phyloP scores from a whole-genome alignment of 2,329 filamentous ascomycete genomes.

The Raffaelea deltoideospora region DNA sequence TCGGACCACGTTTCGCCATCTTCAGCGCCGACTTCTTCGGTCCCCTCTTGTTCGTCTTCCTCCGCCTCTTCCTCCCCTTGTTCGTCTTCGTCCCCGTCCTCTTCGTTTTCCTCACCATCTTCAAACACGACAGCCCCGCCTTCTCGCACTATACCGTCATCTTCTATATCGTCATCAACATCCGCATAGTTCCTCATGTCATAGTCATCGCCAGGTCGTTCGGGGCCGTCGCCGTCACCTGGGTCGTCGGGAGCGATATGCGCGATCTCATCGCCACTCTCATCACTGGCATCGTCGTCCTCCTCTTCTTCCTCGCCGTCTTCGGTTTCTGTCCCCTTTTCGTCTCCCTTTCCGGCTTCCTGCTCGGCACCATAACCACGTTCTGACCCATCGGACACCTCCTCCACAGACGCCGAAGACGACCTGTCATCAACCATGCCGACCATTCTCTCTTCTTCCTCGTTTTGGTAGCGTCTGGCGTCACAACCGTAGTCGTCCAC shows the following conservation, averaged over 20 bases:
- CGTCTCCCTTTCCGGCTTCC: slow-evolving; percentile 13
- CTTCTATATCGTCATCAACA: slow-evolving; percentile 15
- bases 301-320: slow-evolving; percentile 12
- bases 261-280: no score
- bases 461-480: slow-evolving; percentile 13
- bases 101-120: slow-evolving; percentile 8
- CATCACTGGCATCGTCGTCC: slow-evolving; percentile 1
- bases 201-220: slow-evolving; percentile 14
- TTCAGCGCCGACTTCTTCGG: no score
- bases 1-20: no score
- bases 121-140: slow-evolving; percentile 6
- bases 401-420: slow-evolving; percentile 3
- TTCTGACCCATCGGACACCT: slow-evolving; percentile 12
- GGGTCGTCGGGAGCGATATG: slow-evolving; percentile 14
- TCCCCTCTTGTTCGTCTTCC: slow-evolving; percentile 14
- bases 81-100: slow-evolving; percentile 9
- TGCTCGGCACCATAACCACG: slow-evolving; percentile 20
- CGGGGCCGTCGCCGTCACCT: slow-evolving; percentile 1
- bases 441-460: slow-evolving; percentile 15
- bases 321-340: slow-evolving; percentile 9
- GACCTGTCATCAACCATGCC: slow-evolving; percentile 9
- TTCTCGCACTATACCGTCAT: slow-evolving; percentile 1
- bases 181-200: slow-evolving; percentile 17
- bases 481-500: slow-evolving; percentile 11
- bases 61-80: slow-evolving; percentile 8